Base-by-base conservation (phyloP, 2,329 filamentous ascomycete genomes). In the Fusarium brachygibbosum region DNA sequence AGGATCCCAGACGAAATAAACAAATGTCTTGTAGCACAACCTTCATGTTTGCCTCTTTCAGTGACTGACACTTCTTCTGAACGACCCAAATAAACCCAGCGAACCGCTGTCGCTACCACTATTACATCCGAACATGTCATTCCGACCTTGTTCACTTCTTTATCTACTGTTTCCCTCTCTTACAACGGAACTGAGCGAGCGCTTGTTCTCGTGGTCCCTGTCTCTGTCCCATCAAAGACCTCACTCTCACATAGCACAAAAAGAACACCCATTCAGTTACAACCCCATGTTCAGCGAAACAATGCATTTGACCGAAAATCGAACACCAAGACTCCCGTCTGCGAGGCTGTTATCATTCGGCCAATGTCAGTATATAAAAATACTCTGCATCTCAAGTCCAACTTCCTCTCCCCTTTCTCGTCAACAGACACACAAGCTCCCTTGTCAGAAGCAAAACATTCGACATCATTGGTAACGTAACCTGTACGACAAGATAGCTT, bases 401-500 rank as follows among this genome's bases (percentile, higher is more conserved):
- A 63, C 51, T 53, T 42, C 35, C 17, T 28, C 49, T 48, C 28
- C 17, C 42, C 34, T 16, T 35, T 19, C n/a, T 38, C 32, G 9
- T 6, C 7, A 37, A 48, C 41, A 42, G 35, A 46, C 41, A 58
- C 52, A 63, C n/a, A 69, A 53, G 51, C 57, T 62, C 42, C 54
- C 55, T 42, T 53, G 41, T 41, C 46, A 41, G 29, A 48, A 46
- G 21, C 32, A 58, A 53, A 44, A 21, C 32, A 38, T 23, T 50
- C 13, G 28, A 42, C 37, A 45, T 21, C 28, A 25, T 23, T 50
- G 42, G 66, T 67, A 69, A 70, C 58, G 67, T 69, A 69, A 68
- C 67, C 58, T 69, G 67, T 70, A 58, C 53, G 62, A 69, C 67
- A 32, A 48, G 50, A 67, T 69, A 70, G 49, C 42, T 60, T 69